Percentiles rank a stretch among this genome's conserved stretches.
phyloP scores from a whole-genome alignment of 345 rosid species.

The Gossypium ekmanianum region DNA sequence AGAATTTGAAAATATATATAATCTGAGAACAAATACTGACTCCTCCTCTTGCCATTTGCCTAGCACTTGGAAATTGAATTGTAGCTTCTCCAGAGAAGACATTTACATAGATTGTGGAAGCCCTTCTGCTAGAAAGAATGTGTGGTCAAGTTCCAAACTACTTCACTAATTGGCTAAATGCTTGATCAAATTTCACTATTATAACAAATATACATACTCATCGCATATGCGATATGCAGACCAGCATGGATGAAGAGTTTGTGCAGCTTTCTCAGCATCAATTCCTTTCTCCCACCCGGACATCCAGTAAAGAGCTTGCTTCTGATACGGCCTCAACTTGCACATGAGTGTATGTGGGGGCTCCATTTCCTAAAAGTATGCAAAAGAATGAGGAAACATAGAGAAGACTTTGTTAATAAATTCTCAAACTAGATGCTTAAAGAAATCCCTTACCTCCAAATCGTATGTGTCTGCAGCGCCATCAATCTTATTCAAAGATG shows the following conservation, averaged over 20 bases:
- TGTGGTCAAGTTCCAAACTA: not conserved
- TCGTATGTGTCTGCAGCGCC: slow-evolving; percentile 51
- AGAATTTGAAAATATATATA: too few relatives aligned
- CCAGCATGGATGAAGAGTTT: slow-evolving; percentile 70
- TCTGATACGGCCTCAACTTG: slow-evolving; percentile 57
- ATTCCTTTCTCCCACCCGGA: slow-evolving; percentile 54
- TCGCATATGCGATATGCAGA: slow-evolving; percentile 62
- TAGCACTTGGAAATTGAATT: slow-evolving; percentile 57
- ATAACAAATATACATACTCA: slow-evolving; percentile 32
- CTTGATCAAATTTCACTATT: not conserved
- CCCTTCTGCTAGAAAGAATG: slow-evolving; percentile 40
- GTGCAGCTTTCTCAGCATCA: slow-evolving; percentile 47
- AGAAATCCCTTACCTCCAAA: slow-evolving; percentile 36
- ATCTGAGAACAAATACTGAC: slow-evolving; percentile 33
- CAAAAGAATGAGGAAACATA: not conserved
- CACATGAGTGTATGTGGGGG: slow-evolving; percentile 53
- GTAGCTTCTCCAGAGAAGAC: slow-evolving; percentile 71
- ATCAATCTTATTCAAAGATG: slow-evolving; percentile 49
- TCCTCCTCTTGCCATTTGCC: slow-evolving; percentile 67
- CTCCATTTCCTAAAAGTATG: slow-evolving; percentile 52
- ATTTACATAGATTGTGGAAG: slow-evolving; percentile 57
- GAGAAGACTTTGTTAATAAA: not conserved
- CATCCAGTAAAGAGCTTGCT: slow-evolving; percentile 74
- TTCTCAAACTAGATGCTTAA: not conserved
- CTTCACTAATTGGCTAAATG: not conserved